Conservation (phyloP, 306 rosid genomes). For the Castanopsis chinensis region DNA sequence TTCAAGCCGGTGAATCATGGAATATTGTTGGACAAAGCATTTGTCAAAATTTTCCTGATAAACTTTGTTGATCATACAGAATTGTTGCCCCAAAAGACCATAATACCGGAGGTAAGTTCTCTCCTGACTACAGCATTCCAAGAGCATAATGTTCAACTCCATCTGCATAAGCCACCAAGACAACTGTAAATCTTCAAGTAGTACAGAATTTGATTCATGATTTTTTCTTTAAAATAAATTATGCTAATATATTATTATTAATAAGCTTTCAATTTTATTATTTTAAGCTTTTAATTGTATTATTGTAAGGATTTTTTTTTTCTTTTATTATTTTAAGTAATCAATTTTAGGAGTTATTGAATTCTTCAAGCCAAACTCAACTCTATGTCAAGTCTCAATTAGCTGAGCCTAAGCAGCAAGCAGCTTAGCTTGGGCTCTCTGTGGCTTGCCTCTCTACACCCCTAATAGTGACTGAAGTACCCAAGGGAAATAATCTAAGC, state of each 20-base stretch:
- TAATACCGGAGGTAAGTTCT: conserved; percentile 80
- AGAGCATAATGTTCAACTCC: conserved; percentile 74
- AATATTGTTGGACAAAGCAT: conserved; percentile 90
- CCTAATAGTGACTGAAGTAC: no score
- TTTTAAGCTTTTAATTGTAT: no score
- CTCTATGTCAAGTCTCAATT: no score
- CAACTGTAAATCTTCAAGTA: not conserved
- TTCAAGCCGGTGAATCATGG: conserved; percentile 21
- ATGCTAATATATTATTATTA: no score
- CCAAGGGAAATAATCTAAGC: not conserved
- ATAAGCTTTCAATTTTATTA: no score
- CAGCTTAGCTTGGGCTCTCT: not conserved
- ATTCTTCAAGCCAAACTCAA: not conserved
- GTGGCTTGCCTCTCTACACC: not conserved
- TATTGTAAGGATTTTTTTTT: no score
- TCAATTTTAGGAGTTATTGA: not conserved
- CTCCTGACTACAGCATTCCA: conserved; percentile 95
- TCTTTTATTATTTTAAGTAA: not conserved
- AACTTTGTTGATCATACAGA: conserved; percentile 83
- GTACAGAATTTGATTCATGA: not conserved
- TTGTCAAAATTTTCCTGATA: conserved; percentile 89
- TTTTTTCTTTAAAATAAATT: no score
- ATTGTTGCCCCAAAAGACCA: conserved; percentile 87
- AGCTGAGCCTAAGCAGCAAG: not conserved
- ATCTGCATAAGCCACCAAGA: conserved; percentile 46